Conservation (phyloP, 1,284 basidiomycete genomes). For the Fistulinella cinereoalba region DNA sequence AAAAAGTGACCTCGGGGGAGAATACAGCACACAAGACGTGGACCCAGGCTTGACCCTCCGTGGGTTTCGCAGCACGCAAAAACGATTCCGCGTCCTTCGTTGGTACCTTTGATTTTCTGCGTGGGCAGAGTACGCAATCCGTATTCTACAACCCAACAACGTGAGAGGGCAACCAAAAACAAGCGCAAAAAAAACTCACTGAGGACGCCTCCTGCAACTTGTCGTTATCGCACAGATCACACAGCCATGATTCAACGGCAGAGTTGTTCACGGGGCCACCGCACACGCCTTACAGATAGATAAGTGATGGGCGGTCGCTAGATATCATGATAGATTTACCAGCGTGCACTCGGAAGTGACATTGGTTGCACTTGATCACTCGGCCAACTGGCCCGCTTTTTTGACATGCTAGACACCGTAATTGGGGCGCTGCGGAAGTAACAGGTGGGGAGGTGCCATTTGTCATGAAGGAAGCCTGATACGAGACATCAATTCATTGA, state of each 20-base stretch:
- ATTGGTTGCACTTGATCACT: slow-evolving; percentile 78
- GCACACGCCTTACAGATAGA: slow-evolving; percentile 44
- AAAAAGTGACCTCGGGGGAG: slow-evolving; percentile 79
- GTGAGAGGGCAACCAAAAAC: slow-evolving; percentile 6
- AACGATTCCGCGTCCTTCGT: slow-evolving; percentile 60
- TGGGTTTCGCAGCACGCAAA: slow-evolving; percentile 86
- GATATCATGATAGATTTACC: slow-evolving; percentile 38
- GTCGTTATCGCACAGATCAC: slow-evolving; percentile 83
- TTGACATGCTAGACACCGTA: slow-evolving; percentile 75
- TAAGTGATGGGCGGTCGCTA: slow-evolving; percentile 4
- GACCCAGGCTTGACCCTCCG: slow-evolving; percentile 91
- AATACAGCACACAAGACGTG: slow-evolving; percentile 91
- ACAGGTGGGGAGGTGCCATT: slow-evolving; percentile 57
- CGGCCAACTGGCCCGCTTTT: slow-evolving; percentile 70
- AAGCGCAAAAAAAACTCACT: slow-evolving; percentile 40
- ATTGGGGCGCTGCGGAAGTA: slow-evolving; percentile 50
- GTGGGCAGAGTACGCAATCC: slow-evolving; percentile 75
- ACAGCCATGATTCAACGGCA: slow-evolving; percentile 71
- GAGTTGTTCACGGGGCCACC: slow-evolving; percentile 66
- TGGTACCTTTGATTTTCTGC: slow-evolving; percentile 50
- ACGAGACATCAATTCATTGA: background rate
- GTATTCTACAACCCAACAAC: slow-evolving; percentile 49
- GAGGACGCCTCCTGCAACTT: slow-evolving; percentile 73
- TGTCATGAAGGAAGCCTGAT: slow-evolving; percentile 48
- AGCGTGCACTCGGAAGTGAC: slow-evolving; percentile 73